Conservation (phyloP, 2,329 filamentous ascomycete genomes). For the Talaromyces marneffei region DNA sequence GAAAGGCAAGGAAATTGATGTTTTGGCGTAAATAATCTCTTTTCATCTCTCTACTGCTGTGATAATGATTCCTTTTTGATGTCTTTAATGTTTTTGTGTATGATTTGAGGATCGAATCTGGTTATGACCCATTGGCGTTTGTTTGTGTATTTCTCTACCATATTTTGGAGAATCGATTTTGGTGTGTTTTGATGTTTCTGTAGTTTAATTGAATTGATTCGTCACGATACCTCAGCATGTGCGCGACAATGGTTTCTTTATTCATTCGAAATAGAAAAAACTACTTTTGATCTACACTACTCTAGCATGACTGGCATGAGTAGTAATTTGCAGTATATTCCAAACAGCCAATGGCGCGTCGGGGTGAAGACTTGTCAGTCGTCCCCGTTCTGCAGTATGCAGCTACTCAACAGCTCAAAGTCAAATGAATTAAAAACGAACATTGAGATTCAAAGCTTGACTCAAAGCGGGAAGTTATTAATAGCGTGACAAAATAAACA, state of each 20-base stretch:
- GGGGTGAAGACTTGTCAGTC: background rate
- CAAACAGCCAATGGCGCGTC: background rate
- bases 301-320: background rate
- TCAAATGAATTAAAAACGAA: background rate
- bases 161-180: background rate
- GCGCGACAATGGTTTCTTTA: background rate
- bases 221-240: background rate
- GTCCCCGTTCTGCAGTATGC: background rate
- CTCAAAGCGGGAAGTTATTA: background rate
- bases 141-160: background rate
- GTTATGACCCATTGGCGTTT: constrained; percentile 2
- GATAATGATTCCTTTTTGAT: background rate
- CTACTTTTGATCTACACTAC: background rate
- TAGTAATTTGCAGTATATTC: background rate
- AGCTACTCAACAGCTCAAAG: background rate
- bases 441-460: background rate
- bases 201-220: background rate
- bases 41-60: background rate
- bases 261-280: background rate
- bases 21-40: constrained; percentile 32
- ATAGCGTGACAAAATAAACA: background rate
- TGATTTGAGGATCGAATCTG: background rate
- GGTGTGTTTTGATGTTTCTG: background rate
- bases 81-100: constrained; percentile 5
- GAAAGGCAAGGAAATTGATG: constrained; percentile 31